These are phyloP conservation scores for Hordeum pubiflorum DNA, from an alignment of 202 grass and related monocot species.

Conservation along the genomic window DNA sequence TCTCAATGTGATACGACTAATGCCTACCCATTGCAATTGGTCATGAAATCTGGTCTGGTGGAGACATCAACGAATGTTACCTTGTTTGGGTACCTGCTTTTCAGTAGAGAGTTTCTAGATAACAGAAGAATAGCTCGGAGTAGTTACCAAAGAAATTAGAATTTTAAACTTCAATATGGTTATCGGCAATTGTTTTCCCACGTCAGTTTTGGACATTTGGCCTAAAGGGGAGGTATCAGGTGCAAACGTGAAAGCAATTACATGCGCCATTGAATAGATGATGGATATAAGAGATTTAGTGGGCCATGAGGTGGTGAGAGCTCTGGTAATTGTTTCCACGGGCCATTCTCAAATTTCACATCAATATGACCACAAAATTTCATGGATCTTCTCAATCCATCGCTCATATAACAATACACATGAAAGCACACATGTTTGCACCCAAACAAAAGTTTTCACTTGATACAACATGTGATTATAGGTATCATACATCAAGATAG, in stretches of 20 bases:
- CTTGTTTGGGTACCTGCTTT: neutral
- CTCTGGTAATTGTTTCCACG: neutral
- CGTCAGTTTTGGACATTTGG: neutral
- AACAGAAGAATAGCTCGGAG: neutral
- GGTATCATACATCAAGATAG: conserved; percentile 5
- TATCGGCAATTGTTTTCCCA: neutral
- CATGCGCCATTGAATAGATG: neutral
- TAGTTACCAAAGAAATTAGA: neutral
- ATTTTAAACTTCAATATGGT: neutral
- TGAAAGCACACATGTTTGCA: conserved; percentile 12
- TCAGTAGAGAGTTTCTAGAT: neutral
- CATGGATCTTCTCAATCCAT: neutral
- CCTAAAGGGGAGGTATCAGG: neutral
- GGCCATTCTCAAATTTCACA: neutral
- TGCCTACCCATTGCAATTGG: neutral
- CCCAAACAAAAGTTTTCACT: neutral
- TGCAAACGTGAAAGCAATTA: neutral
- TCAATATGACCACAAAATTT: neutral
- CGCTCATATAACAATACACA: neutral
- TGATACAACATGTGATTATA: neutral
- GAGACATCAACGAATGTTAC: neutral
- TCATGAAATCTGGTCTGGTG: neutral
- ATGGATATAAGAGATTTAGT: conserved; percentile 1
- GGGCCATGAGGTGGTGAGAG: neutral
- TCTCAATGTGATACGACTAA: neutral